A percentile compares a stretch with the other conserved stretches of the same genome.
phyloP scores from a whole-genome alignment of 805 yeast genomes.

The Dipodascopsis tothii region DNA sequence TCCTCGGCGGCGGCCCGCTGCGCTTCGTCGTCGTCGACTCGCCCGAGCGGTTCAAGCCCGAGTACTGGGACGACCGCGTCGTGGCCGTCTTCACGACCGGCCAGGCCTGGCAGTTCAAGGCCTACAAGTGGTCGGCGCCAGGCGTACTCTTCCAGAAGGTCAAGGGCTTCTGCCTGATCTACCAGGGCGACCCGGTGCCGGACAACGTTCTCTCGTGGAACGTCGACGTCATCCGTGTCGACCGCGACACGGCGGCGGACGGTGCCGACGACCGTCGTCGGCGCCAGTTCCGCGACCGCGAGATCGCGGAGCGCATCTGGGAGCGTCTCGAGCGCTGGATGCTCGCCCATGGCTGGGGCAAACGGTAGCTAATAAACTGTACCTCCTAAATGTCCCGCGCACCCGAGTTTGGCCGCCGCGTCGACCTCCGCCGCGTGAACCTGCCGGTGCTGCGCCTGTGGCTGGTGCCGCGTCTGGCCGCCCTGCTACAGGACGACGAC shows the following conservation, averaged over 20 bases:
- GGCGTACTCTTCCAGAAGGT: slow-evolving; percentile 71
- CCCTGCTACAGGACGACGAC: not conserved
- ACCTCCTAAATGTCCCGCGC: no score
- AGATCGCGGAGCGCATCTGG: slow-evolving; percentile 82
- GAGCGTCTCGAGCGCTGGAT: slow-evolving; percentile 67
- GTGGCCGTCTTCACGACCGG: slow-evolving; percentile 95
- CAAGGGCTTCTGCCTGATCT: slow-evolving; percentile 72
- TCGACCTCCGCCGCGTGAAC: not conserved
- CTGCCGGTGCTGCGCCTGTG: not conserved
- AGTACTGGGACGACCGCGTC: slow-evolving; percentile 96
- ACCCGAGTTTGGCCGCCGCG: no score
- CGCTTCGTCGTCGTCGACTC: slow-evolving; percentile 78
- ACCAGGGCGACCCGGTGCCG: slow-evolving; percentile 74
- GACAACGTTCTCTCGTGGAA: slow-evolving; percentile 77
- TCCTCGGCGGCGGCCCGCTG: slow-evolving; percentile 44
- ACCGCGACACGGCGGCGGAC: slow-evolving; percentile 29
- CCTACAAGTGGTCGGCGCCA: slow-evolving; percentile 78
- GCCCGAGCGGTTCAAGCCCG: slow-evolving; percentile 84
- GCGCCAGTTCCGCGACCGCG: slow-evolving; percentile 80
- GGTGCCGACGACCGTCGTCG: slow-evolving; percentile 26
- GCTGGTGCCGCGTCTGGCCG: not conserved
- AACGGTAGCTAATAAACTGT: no score
- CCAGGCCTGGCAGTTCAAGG: slow-evolving; percentile 92
- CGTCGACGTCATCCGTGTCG: slow-evolving; percentile 68
- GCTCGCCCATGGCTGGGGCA: slow-evolving; percentile 52